Evolutionary conservation across 805 yeast species (phyloP).

Genomic region (Wickerhamomyces bisporus): DNA sequence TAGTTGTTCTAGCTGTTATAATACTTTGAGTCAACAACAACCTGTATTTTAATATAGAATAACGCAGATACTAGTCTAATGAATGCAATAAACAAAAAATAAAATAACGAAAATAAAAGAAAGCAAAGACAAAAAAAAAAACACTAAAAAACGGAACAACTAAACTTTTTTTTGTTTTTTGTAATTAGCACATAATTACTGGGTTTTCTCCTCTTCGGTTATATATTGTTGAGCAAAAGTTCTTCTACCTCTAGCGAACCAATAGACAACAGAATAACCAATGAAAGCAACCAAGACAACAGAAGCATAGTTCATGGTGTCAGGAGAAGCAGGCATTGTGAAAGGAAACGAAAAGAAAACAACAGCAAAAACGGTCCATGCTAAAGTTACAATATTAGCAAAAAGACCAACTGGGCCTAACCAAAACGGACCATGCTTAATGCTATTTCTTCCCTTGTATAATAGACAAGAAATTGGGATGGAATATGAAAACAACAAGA

Average conservation of each 20-base stretch:
- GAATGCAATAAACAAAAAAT: too few relatives aligned
- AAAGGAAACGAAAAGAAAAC: conserved; percentile 63
- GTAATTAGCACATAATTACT: too few relatives aligned
- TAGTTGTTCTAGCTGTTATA: background rate
- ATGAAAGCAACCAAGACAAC: conserved; percentile 47
- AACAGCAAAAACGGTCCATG: conserved; percentile 53
- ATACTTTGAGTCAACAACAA: too few relatives aligned
- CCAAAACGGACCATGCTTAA: conserved; percentile 64
- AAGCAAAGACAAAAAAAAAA: too few relatives aligned
- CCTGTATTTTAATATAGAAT: too few relatives aligned
- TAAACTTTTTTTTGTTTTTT: too few relatives aligned
- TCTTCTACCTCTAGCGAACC: conserved; percentile 41
- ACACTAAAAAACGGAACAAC: too few relatives aligned
- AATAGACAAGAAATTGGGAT: conserved; percentile 49
- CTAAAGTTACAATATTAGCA: conserved; percentile 43
- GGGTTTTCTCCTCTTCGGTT: conserved; percentile 13
- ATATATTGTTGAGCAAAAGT: conserved; percentile 24
- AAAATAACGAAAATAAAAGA: too few relatives aligned
- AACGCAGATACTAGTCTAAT: too few relatives aligned
- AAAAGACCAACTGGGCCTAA: conserved; percentile 47
- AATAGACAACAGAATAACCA: conserved; percentile 41
- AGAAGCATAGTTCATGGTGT: conserved; percentile 63
- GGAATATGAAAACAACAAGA: conserved; percentile 49
- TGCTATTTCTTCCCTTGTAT: conserved; percentile 43
- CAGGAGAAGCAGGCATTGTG: conserved; percentile 51